phyloP scores from a whole-genome alignment of 306 rosid genomes.

The Dicorynia guianensis region DNA sequence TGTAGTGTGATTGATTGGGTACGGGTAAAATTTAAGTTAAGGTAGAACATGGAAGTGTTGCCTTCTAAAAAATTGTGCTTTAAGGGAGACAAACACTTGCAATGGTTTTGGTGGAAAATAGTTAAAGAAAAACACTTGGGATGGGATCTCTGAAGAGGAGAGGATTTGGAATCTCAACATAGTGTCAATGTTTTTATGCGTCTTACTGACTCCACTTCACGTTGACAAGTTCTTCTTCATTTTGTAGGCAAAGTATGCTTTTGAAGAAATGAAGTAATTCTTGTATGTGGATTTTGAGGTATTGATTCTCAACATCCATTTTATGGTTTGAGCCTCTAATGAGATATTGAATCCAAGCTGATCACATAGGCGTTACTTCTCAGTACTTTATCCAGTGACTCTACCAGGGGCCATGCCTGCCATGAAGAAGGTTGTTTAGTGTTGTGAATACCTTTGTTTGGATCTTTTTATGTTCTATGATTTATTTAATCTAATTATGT shows the following conservation, averaged over 20 bases:
- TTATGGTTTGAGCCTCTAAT: background rate
- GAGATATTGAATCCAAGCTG: constrained; percentile 16
- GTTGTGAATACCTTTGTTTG: background rate
- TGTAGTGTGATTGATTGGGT: background rate
- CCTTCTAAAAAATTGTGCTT: too few relatives aligned
- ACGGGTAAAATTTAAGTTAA: background rate
- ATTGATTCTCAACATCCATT: background rate
- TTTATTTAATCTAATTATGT: background rate
- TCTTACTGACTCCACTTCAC: background rate
- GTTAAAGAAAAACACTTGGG: too few relatives aligned
- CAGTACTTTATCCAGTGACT: constrained; percentile 1
- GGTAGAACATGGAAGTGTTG: too few relatives aligned
- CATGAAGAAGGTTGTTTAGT: constrained; percentile 47
- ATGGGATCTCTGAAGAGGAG: too few relatives aligned
- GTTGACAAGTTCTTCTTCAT: background rate
- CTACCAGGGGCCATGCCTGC: constrained; percentile 48
- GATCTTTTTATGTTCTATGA: background rate
- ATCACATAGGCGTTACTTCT: background rate
- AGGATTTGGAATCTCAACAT: background rate
- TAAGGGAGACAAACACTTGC: too few relatives aligned
- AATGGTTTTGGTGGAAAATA: too few relatives aligned
- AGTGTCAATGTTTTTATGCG: too few relatives aligned
- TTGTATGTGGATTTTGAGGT: constrained; percentile 21
- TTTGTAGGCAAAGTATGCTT: constrained; percentile 10
- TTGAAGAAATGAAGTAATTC: constrained; percentile 30